These are phyloP conservation scores for Porpolomopsis calyptriformis DNA, from an alignment of 768 basidiomycete species.

Conservation along the genomic window DNA sequence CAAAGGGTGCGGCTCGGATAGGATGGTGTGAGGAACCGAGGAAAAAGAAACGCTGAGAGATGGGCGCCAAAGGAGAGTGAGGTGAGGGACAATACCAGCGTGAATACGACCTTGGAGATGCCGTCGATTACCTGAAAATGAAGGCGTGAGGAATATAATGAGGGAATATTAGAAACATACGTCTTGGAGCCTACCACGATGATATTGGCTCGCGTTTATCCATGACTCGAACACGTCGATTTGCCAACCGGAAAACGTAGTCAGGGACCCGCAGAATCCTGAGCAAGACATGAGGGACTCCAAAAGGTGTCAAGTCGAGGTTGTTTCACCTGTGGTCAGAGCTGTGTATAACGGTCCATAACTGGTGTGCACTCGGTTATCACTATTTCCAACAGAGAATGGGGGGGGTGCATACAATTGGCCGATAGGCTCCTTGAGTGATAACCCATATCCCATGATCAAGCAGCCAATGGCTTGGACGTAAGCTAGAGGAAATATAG, in stretches of 20 bases:
- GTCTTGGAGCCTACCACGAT: conserved; percentile 57
- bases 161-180: conserved; percentile 34
- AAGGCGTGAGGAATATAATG: conserved; percentile 1
- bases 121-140: conserved; percentile 75
- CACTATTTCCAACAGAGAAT: background rate
- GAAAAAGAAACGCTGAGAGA: conserved; percentile 35
- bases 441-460: conserved; percentile 76
- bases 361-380: conserved; percentile 29
- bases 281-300: background rate
- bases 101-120: conserved; percentile 67
- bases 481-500: conserved; percentile 78
- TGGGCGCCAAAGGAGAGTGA: conserved; percentile 68
- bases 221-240: conserved; percentile 79
- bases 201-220: conserved; percentile 49
- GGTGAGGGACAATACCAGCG: conserved; percentile 65
- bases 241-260: conserved; percentile 96
- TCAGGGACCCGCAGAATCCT: conserved; percentile 94
- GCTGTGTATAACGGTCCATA: conserved; percentile 85
- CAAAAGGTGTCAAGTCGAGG: background rate
- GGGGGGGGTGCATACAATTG: conserved; percentile 46
- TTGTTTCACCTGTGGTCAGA: conserved; percentile 62
- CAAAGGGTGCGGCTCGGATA: conserved; percentile 37
- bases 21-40: conserved; percentile 30
- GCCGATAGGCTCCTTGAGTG: conserved; percentile 61
- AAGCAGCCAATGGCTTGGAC: conserved; percentile 82